Base-by-base conservation (phyloP, 805 yeast species). In the Ogataea thermomethanolica region DNA sequence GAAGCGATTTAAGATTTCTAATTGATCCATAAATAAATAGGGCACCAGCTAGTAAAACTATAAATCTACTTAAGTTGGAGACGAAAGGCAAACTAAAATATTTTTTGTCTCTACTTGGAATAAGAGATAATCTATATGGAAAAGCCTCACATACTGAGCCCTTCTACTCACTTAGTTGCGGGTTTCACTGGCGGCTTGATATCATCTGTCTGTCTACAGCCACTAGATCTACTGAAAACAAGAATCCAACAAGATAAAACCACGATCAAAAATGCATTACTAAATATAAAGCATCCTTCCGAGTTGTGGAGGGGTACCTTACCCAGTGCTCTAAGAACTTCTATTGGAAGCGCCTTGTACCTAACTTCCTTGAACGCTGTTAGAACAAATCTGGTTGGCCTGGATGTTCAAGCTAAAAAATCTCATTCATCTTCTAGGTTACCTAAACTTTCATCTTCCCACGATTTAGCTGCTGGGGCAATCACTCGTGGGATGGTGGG, bases 291-390 rank as follows among this genome's bases (percentile, higher is more conserved):
- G 2, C 60, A 66, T 14, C 41, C 70, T 20, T 59, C 58, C 34
- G 78, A 81, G 37, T 67, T 90, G 28, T 93, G 99, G 99, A 73
- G 96, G 40, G 99, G 99, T 0, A 91, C 96, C 0, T 54, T 89
- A 27, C 96, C 99, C 0, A 86, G 96, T 14, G 89, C 95, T 0
- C 53, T 91, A 20, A 71, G 99, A 44, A 91, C 96, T 0, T 87
- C 96, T 0, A 69, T 87, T 9, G 99, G 99, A 0, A 84, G 95
- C 30, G 96, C 93, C 0, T 63, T 93, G 25, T 93, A 93, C 55
- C 70, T 93, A 38, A 74, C 96, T 0, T 71, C 83, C 11, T 65
- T 93, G 39, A 84, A 88, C 44, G 50, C 71, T 5, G 66, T 80
- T 40, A 69, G 98, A 43, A 67, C 71, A 1, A 59, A 69, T 32